Conservation (phyloP, 192 early-diverging fungal species). For the Backusella tarrabulga region DNA sequence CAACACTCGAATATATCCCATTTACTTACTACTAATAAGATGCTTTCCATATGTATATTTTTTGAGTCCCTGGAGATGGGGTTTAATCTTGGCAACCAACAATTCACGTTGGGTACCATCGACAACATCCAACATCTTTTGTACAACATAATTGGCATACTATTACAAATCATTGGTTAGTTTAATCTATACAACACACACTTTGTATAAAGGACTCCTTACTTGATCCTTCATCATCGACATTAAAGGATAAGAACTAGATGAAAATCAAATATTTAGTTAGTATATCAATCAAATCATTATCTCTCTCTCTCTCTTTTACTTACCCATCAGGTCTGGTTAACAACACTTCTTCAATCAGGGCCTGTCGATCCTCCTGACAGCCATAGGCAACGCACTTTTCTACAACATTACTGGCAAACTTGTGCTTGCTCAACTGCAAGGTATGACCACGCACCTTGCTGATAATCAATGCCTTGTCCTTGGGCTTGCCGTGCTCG, state of each 20-base stretch:
- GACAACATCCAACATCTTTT: slow-evolving; percentile 99
- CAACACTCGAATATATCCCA: too few species aligned
- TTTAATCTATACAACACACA: not conserved
- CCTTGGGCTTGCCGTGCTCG: slow-evolving; percentile 85
- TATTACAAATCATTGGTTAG: not conserved
- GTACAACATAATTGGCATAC: slow-evolving; percentile 99
- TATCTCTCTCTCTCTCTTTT: not conserved
- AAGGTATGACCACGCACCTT: slow-evolving; percentile 93
- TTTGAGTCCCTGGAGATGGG: slow-evolving; percentile 86
- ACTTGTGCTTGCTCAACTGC: slow-evolving; percentile 96
- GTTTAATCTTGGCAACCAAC: slow-evolving; percentile 87
- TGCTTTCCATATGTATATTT: slow-evolving; percentile 99
- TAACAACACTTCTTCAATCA: slow-evolving; percentile 93
- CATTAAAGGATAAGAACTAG: slow-evolving; percentile 77
- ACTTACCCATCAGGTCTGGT: slow-evolving; percentile 81
- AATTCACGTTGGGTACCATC: slow-evolving; percentile 85
- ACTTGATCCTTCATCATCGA: slow-evolving; percentile 98
- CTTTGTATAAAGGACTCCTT: not conserved
- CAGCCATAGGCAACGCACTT: slow-evolving; percentile 96
- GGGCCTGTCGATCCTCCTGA: slow-evolving; percentile 75
- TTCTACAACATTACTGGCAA: slow-evolving; percentile 98
- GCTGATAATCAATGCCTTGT: slow-evolving; percentile 83
- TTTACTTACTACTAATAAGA: slow-evolving; percentile 69
- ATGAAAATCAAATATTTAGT: not conserved
- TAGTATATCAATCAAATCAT: not conserved